Percentiles rank a stretch among this genome's conserved stretches.
These are phyloP conservation scores for Blattamonas nauphoetae DNA, from an alignment of 78 protist genomes.

Conservation along the genomic window DNA sequence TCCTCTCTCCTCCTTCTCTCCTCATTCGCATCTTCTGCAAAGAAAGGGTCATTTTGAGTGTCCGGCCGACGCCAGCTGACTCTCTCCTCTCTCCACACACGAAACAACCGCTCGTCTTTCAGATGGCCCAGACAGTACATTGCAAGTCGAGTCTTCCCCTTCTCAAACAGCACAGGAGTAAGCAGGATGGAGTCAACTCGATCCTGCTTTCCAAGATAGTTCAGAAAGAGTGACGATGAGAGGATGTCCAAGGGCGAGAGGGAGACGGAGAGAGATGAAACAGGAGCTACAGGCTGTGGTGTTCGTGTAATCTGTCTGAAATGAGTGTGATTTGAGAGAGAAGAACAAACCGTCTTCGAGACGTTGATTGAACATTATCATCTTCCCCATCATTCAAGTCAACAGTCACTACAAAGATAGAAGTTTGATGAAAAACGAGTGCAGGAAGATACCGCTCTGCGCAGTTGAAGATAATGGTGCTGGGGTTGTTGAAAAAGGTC, in stretches of 20 bases:
- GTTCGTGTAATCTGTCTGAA: too few species aligned
- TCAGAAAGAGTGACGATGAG: slow-evolving; percentile 55
- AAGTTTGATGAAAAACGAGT: background rate
- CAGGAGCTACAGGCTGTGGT: too few species aligned
- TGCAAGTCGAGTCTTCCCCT: slow-evolving; percentile 69
- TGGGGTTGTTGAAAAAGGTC: slow-evolving; percentile 30
- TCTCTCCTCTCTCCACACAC: slow-evolving; percentile 49
- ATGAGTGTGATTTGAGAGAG: slow-evolving; percentile 35
- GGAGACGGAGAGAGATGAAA: too few species aligned
- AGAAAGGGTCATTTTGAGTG: slow-evolving; percentile 46
- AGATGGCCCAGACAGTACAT: slow-evolving; percentile 89
- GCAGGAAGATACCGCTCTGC: too few species aligned
- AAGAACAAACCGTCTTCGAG: background rate
- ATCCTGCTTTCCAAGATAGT: slow-evolving; percentile 76
- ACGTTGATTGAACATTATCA: background rate
- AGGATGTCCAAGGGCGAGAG: slow-evolving; percentile 75
- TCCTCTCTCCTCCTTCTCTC: background rate
- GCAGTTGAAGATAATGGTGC: background rate
- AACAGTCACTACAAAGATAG: background rate
- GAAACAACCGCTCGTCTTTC: slow-evolving; percentile 82
- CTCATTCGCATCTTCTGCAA: background rate
- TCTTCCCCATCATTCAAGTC: background rate
- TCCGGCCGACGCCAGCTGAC: slow-evolving; percentile 56
- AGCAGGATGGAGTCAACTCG: slow-evolving; percentile 58
- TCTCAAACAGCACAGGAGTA: slow-evolving; percentile 64